Evolutionary conservation across 2,329 filamentous ascomycete genomes (phyloP).

Genomic region (Bisporella sp.): DNA sequence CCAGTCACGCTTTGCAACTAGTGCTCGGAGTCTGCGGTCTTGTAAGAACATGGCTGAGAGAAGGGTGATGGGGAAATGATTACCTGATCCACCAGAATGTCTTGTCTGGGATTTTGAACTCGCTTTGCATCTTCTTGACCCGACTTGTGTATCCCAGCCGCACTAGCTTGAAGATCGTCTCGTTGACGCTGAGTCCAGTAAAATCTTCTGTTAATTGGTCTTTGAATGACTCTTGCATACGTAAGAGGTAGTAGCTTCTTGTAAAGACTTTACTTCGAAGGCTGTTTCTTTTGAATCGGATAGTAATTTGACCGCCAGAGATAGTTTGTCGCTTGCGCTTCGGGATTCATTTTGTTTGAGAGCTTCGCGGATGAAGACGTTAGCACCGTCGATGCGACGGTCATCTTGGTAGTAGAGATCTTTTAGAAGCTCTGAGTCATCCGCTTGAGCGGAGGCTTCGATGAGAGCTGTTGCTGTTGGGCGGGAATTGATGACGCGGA

Average conservation of each 20-base stretch:
- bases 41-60: background rate
- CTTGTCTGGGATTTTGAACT: conserved; percentile 91
- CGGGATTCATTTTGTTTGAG: conserved; percentile 64
- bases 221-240: conserved; percentile 82
- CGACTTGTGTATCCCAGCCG: conserved; percentile 74
- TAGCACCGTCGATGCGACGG: conserved; percentile 77
- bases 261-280: conserved; percentile 67
- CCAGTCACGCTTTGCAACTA: conserved; percentile 89
- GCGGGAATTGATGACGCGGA: conserved; percentile 79
- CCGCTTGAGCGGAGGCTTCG: conserved; percentile 70
- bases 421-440: conserved; percentile 79
- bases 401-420: conserved; percentile 98
- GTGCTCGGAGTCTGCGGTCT: conserved; percentile 61
- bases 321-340: conserved; percentile 75
- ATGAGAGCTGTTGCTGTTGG: conserved; percentile 85
- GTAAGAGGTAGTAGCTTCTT: conserved; percentile 75
- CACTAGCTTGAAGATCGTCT: conserved; percentile 86
- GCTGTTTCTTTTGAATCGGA: conserved; percentile 74
- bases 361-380: conserved; percentile 80
- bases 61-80: conserved; percentile 17
- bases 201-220: conserved; percentile 74
- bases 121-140: conserved; percentile 79
- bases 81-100: conserved; percentile 78
- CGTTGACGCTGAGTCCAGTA: conserved; percentile 78
- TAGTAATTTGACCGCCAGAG: conserved; percentile 76